Conservation (phyloP, 306 rosid species). For the Phaseolus lunatus region DNA sequence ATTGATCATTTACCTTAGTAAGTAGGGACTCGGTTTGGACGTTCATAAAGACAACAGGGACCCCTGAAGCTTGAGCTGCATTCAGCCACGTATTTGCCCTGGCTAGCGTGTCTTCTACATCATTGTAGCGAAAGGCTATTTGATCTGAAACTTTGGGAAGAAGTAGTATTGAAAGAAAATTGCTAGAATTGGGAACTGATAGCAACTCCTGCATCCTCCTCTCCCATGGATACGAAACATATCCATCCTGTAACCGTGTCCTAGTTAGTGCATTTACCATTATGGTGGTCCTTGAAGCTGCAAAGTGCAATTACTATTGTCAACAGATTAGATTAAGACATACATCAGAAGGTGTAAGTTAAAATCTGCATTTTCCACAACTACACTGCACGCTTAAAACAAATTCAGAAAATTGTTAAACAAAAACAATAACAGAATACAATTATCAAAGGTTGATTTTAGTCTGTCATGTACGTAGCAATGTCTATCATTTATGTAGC, state of each 20-base stretch:
- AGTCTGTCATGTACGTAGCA: background rate
- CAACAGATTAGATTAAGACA: conserved; percentile 37
- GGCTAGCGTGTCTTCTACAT: conserved; percentile 88
- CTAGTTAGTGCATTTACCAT: conserved; percentile 76
- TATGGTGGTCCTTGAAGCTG: conserved; percentile 77
- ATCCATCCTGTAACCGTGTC: conserved; percentile 82
- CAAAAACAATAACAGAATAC: background rate
- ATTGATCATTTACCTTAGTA: conserved; percentile 68
- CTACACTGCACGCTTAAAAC: background rate
- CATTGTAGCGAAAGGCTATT: conserved; percentile 79
- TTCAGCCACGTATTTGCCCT: conserved; percentile 93
- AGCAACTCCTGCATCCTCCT: conserved; percentile 81
- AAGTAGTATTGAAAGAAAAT: conserved; percentile 73
- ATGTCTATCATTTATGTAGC: too few species aligned
- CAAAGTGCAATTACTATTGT: conserved; percentile 36
- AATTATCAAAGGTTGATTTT: background rate
- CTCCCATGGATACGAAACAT: conserved; percentile 90
- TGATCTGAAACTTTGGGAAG: conserved; percentile 91
- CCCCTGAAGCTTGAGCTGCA: conserved; percentile 85
- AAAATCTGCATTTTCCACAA: conserved; percentile 18
- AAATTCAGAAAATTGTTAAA: background rate
- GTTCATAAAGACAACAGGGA: conserved; percentile 87
- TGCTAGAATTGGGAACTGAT: conserved; percentile 76
- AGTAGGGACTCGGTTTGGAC: conserved; percentile 93
- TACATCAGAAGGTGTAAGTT: conserved; percentile 33